Evolutionary conservation across 2,329 filamentous ascomycete species (phyloP), one percentile per base, ranked within the genome.

Genomic region (Chaetomium olivaceum): DNA sequence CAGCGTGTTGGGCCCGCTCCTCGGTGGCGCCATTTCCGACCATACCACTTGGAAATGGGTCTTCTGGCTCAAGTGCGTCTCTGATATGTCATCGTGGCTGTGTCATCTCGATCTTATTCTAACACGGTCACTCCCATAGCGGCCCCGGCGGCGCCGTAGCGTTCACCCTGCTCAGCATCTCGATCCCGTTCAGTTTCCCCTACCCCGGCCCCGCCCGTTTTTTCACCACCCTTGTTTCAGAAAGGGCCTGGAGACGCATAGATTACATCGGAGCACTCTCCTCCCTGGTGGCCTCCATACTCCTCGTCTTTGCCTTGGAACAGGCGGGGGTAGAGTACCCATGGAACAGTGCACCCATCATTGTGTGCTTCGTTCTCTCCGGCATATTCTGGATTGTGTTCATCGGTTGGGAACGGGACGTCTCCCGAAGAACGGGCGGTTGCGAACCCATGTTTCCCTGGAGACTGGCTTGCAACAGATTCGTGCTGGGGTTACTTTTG

Each of bases 291-390:
- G 76, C 77, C 3, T 80, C 80, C 0, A 76, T 80, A 3, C 73
- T 83, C 3, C 69, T 83, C n/a, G 77, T 82, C 19, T 79, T 81
- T 48, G 80, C 77, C 1, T 73, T 84, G 16, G 77, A 84, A 56
- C 76, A 82, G 67, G 80, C 73, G 6, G 80, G 81, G 5, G 70
- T 76, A 21, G 73, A 73, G 19, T 81, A 80, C 59, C 69, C 77
- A 3, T 84, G 81, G 82, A 71, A 67, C 8, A 80, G 77, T 52
- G 74, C 75, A 0, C 67, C 76, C 5, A 76, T 83, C 4, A 74
- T 81, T 4, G 67, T 72, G 11, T 74, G 73, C 2, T 59, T 73
- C 3, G 65, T 74, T 21, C 51, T 75, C 8, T 69, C 71, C 1
- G 72, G 68, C 0, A 25, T 71, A 4, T 56, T 72, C 2, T 73